Evolutionary conservation across 129 eudicot genomes (phyloP).

Genomic region (Sambucus nigra): DNA sequence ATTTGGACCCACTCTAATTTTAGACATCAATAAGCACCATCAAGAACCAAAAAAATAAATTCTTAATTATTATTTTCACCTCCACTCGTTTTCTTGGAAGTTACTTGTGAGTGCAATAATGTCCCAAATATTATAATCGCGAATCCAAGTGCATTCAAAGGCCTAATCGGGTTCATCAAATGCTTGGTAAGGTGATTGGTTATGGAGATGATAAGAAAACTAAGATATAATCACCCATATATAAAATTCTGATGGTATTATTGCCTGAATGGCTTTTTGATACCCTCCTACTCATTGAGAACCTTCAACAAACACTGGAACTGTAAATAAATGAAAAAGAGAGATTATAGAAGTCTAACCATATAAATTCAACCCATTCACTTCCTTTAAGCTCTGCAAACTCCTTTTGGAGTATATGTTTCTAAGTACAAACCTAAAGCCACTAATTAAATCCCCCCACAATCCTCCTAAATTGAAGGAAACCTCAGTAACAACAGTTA

Average conservation of each 20-base stretch:
- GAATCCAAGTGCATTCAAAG: conserved; percentile 90
- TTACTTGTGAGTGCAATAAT: conserved; percentile 90
- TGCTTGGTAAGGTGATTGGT: conserved; percentile 89
- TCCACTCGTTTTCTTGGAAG: conserved; percentile 61
- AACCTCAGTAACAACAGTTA: conserved; percentile 93
- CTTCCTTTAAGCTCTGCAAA: conserved; percentile 78
- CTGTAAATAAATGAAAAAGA: conserved; percentile 69
- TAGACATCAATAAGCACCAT: no score
- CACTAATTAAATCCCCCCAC: conserved; percentile 95
- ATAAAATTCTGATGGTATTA: conserved; percentile 60
- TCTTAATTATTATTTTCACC: conserved; percentile 53
- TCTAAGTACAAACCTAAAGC: conserved; percentile 81
- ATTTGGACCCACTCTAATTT: no score
- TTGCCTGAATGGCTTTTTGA: conserved; percentile 66
- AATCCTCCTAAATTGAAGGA: conserved; percentile 85
- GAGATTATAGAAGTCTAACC: conserved; percentile 84
- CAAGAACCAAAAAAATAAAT: conserved; percentile 7
- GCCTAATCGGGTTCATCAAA: conserved; percentile 98
- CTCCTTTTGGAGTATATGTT: conserved; percentile 92
- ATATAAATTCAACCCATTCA: conserved; percentile 86
- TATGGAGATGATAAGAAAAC: conserved; percentile 84
- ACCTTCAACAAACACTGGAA: conserved; percentile 83
- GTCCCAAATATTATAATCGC: conserved; percentile 93
- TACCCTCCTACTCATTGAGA: conserved; percentile 92
- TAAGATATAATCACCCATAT: conserved; percentile 85